A percentile compares a stretch with the other conserved stretches of the same genome.
These are phyloP conservation scores for Pelargonium nanum DNA, from an alignment of 345 rosid genomes.

Conservation along the genomic window DNA sequence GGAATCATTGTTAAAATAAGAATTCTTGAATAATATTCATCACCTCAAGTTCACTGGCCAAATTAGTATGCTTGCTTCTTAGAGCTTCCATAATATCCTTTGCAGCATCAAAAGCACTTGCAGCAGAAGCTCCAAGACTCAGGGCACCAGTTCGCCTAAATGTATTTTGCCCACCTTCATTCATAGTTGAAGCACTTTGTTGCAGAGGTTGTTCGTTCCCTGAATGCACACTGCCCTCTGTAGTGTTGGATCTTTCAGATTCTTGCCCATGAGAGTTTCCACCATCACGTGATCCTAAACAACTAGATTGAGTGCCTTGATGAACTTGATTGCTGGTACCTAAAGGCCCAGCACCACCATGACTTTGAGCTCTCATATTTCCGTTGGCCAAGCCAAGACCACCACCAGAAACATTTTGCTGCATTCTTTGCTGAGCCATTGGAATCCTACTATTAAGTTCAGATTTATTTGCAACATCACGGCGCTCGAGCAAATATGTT, in stretches of 20 bases:
- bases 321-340: constrained; percentile 53
- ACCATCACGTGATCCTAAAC: constrained; percentile 66
- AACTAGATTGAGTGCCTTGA: constrained; percentile 50
- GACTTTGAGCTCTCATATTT: constrained; percentile 38
- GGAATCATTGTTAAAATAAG: not conserved
- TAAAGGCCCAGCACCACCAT: constrained; percentile 34
- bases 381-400: constrained; percentile 41
- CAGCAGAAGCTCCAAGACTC: constrained; percentile 65
- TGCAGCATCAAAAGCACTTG: constrained; percentile 91
- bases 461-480: constrained; percentile 91
- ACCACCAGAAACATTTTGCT: constrained; percentile 54
- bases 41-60: constrained; percentile 98
- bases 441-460: constrained; percentile 56
- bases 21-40: constrained; percentile 8
- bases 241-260: constrained; percentile 50
- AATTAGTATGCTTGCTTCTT: constrained; percentile 87
- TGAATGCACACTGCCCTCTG: constrained; percentile 45
- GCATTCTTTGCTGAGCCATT: constrained; percentile 92
- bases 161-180: constrained; percentile 50
- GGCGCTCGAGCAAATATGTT: constrained; percentile 93
- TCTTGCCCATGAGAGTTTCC: constrained; percentile 83
- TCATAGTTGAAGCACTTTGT: constrained; percentile 45
- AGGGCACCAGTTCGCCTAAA: constrained; percentile 60
- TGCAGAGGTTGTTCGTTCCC: constrained; percentile 73
- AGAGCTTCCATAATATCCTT: constrained; percentile 98